These are phyloP conservation scores for Achaetomiella virescens DNA, from an alignment of 495 filamentous ascomycete genomes.

Conservation along the genomic window DNA sequence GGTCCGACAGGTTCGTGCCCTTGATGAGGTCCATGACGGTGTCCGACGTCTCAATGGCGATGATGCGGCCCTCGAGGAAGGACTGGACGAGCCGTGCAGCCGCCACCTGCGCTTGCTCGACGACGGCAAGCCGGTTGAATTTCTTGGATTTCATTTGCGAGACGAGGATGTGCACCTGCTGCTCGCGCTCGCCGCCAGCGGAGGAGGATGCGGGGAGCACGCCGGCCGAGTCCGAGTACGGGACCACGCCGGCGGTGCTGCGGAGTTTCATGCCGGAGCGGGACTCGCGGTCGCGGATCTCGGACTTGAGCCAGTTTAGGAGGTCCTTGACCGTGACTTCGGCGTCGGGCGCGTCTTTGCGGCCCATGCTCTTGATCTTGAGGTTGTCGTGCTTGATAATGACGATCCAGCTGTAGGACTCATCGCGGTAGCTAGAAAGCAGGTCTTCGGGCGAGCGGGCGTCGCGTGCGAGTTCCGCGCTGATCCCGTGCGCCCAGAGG, in stretches of 20 bases:
- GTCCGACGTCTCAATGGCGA: constrained; percentile 84
- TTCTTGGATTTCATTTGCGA: constrained; percentile 83
- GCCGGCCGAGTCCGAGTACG: constrained; percentile 15
- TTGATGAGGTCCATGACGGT: constrained; percentile 74
- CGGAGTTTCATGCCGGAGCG: constrained; percentile 32
- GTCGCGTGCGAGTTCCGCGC: constrained; percentile 81
- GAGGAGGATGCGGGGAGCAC: not conserved
- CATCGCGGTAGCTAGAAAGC: constrained; percentile 60
- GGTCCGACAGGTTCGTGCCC: constrained; percentile 67
- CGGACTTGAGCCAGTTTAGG: constrained; percentile 70
- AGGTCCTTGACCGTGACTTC: constrained; percentile 73
- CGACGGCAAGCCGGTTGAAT: constrained; percentile 74
- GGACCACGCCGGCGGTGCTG: constrained; percentile 1
- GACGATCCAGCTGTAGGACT: constrained; percentile 80
- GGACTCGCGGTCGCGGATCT: constrained; percentile 62
- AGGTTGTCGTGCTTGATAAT: constrained; percentile 77
- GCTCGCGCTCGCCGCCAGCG: constrained; percentile 43
- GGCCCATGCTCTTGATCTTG: constrained; percentile 68
- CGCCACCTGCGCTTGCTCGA: constrained; percentile 68
- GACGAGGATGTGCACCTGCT: constrained; percentile 76
- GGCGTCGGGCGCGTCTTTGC: constrained; percentile 64
- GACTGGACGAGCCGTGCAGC: constrained; percentile 57
- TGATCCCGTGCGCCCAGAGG: constrained; percentile 78
- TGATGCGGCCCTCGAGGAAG: constrained; percentile 69
- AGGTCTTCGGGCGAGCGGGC: constrained; percentile 70